Conservation (phyloP, 441 rosid species). For the Aquilaria agallochum region DNA sequence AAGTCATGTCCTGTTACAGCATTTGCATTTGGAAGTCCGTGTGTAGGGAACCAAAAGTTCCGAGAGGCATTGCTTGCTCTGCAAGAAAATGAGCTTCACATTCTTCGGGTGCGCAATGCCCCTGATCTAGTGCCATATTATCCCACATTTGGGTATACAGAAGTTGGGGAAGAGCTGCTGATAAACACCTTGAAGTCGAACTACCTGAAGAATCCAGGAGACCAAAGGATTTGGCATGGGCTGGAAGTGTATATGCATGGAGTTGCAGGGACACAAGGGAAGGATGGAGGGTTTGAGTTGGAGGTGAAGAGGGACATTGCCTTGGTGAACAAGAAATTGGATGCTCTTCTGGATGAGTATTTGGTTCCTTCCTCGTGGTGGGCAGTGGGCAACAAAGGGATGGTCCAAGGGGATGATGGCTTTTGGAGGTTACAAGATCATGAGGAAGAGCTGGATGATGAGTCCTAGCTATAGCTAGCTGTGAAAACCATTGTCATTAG, state of each 20-base stretch:
- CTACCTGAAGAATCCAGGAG: constrained; percentile 36
- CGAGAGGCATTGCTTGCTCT: constrained; percentile 12
- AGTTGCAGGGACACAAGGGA: constrained; percentile 51
- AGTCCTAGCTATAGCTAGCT: no score
- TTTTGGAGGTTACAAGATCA: constrained; percentile 19
- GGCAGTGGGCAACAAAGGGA: constrained; percentile 33
- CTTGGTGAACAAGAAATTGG: constrained; percentile 33
- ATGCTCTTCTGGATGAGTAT: constrained; percentile 29
- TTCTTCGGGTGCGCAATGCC: constrained; percentile 34
- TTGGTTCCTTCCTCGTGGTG: constrained; percentile 48
- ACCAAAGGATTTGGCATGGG: constrained; percentile 34
- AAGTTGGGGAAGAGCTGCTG: constrained; percentile 38
- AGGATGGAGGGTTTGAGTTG: constrained; percentile 27
- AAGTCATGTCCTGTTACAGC: constrained; percentile 29
- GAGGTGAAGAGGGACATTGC: constrained; percentile 37
- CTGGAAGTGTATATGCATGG: constrained; percentile 56
- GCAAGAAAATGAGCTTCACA: constrained; percentile 19
- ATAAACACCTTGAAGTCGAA: constrained; percentile 40
- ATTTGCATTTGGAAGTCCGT: constrained; percentile 42
- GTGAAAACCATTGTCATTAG: no score
- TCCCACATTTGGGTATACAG: constrained; percentile 31
- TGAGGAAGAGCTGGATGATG: no score
- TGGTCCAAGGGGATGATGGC: constrained; percentile 41
- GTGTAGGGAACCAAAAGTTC: constrained; percentile 32
- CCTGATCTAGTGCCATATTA: constrained; percentile 39